phyloP scores from a whole-genome alignment of 805 yeast genomes.

The Huiozyma sinensis region DNA sequence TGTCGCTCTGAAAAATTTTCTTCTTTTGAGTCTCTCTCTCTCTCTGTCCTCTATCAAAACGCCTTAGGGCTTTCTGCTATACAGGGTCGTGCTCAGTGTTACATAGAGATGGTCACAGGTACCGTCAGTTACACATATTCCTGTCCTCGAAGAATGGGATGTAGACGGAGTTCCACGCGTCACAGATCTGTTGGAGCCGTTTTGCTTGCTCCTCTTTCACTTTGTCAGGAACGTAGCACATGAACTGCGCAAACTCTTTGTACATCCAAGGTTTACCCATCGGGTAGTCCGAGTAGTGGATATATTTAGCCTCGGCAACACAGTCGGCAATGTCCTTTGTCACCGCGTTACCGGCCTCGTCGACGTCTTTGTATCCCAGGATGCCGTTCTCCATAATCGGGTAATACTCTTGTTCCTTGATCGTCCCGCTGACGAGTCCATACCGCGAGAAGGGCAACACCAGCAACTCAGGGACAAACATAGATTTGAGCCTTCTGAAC shows the following conservation, averaged over 20 bases:
- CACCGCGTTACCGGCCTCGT: slow-evolving; percentile 11
- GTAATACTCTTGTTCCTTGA: slow-evolving; percentile 16
- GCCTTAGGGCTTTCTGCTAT: no score
- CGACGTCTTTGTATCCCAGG: slow-evolving; percentile 19
- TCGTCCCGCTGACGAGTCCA: slow-evolving; percentile 23
- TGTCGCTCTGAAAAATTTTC: no score
- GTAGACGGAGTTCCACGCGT: slow-evolving; percentile 20
- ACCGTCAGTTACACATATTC: slow-evolving; percentile 8
- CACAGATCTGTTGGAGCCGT: slow-evolving; percentile 12
- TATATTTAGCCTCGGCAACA: slow-evolving; percentile 31
- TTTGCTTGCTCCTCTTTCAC: slow-evolving; percentile 5
- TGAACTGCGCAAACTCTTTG: slow-evolving; percentile 10
- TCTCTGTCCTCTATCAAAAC: no score
- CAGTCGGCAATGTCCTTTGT: slow-evolving; percentile 13
- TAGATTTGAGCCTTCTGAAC: slow-evolving; percentile 18
- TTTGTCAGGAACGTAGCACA: slow-evolving; percentile 11
- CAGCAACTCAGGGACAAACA: slow-evolving; percentile 18
- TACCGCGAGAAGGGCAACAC: slow-evolving; percentile 26
- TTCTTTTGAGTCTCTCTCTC: no score
- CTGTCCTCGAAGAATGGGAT: slow-evolving; percentile 10
- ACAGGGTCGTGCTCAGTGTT: no score
- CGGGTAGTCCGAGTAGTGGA: slow-evolving; percentile 61
- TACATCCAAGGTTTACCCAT: slow-evolving; percentile 55
- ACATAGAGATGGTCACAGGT: not conserved
- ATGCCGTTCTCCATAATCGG: slow-evolving; percentile 18